These are phyloP conservation scores for Apiospora arundinis DNA, from an alignment of 2,329 filamentous ascomycete species.

Conservation along the genomic window DNA sequence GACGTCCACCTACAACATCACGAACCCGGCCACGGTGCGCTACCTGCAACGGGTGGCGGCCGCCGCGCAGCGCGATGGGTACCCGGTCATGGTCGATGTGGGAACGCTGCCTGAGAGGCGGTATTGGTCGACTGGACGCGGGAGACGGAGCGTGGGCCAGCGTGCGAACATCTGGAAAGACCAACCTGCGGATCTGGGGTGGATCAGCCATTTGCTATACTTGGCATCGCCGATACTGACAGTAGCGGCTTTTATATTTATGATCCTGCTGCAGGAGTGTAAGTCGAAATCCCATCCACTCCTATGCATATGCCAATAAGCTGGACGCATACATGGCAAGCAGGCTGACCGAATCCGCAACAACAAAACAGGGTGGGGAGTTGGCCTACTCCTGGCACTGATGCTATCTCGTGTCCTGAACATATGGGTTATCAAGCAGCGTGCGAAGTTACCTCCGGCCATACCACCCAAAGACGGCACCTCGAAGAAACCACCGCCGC, in stretches of 20 bases:
- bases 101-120: slow-evolving; percentile 56
- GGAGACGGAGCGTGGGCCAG: slow-evolving; percentile 33
- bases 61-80: slow-evolving; percentile 51
- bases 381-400: slow-evolving; percentile 54
- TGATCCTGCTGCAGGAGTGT: slow-evolving; percentile 56
- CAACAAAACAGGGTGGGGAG: slow-evolving; percentile 50
- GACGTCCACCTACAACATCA: slow-evolving; percentile 44
- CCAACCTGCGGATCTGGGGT: slow-evolving; percentile 46
- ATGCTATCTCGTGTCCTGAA: slow-evolving; percentile 62
- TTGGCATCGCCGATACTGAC: slow-evolving; percentile 55
- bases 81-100: slow-evolving; percentile 60
- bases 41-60: slow-evolving; percentile 62
- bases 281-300: slow-evolving; percentile 25
- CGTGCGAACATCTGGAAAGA: slow-evolving; percentile 39
- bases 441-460: slow-evolving; percentile 38
- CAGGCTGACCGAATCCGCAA: not conserved
- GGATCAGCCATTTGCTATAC: slow-evolving; percentile 56
- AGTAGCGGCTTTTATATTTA: slow-evolving; percentile 48
- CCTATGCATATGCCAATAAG: not conserved
- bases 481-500: slow-evolving; percentile 24
- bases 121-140: slow-evolving; percentile 34
- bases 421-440: slow-evolving; percentile 61
- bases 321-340: not conserved
- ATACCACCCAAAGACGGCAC: not conserved
- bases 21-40: slow-evolving; percentile 58